phyloP scores from a whole-genome alignment of 148 eudicot genomes.

The Chenopodium formosanum region DNA sequence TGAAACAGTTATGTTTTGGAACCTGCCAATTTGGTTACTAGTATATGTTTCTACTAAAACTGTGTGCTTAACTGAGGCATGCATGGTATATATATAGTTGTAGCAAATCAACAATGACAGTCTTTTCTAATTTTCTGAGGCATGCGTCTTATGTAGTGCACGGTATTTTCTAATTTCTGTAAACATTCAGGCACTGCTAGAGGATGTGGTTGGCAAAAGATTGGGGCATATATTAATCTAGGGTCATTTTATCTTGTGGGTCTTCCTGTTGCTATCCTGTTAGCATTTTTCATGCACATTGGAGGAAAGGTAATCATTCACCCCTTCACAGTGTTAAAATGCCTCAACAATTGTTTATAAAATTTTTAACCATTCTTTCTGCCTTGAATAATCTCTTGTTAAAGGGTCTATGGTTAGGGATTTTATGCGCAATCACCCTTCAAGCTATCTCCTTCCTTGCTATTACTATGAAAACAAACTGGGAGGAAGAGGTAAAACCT shows the following conservation, averaged over 20 bases:
- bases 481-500: constrained; percentile 26
- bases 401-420: constrained; percentile 27
- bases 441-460: constrained; percentile 17
- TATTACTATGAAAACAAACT: constrained; percentile 19
- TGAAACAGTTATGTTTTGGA: neutral
- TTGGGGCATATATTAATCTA: constrained; percentile 72
- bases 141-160: too few relatives aligned
- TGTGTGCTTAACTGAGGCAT: neutral
- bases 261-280: constrained; percentile 47
- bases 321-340: neutral
- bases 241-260: constrained; percentile 80
- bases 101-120: too few relatives aligned
- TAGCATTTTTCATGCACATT: constrained; percentile 31
- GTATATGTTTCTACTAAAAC: neutral
- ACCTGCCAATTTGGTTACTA: neutral
- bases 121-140: too few relatives aligned
- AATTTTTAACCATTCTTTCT: neutral
- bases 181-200: constrained; percentile 49
- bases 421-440: constrained; percentile 24
- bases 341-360: neutral
- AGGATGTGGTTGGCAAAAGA: constrained; percentile 80
- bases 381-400: neutral
- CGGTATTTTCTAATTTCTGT: neutral
- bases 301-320: constrained; percentile 21
- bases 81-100: neutral